Base-by-base conservation (phyloP, 2,329 filamentous ascomycete genomes). In the Aspergillus luchuensis region DNA sequence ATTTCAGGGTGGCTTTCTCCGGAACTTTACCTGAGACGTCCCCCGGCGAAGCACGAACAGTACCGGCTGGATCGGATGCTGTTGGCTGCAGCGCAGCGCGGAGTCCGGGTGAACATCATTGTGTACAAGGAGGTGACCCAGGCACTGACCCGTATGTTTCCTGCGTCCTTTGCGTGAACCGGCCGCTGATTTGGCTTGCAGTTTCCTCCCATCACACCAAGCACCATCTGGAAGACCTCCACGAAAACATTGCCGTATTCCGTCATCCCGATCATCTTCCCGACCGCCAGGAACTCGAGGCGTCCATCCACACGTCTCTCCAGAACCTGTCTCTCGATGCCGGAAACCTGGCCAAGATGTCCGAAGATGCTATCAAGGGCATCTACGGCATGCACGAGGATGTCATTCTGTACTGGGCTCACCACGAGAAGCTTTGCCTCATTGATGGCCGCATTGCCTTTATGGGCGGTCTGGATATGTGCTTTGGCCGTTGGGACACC, bases 121-220 rank as follows among this genome's bases (percentile, higher is more conserved):
- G 91, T 97, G 10, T 97, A 97, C 80, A 97, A 96, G 78, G 93
- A 97, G 66, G 91, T 94, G 7, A 87, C 90, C 3, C 89, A 91
- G 70, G 90, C 91, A 41, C 78, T 96, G 70, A 92, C 90, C 43
- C 81, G 89, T 91, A 83, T 84, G 89, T 86, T 5, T 25, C 21
- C 4, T 3, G n/a, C n/a, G n/a, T 2, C n/a, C 15, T 2, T 13
- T 4, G 10, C 39, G 21, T 62, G 38, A 53, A 6, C 4, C 8
- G 11, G 11, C 15, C 45, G 13, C 61, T 65, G 38, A 63, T 23
- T 15, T 6, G n/a, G n/a, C 13, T n/a, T 1, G 3, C 8, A 85
- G 83, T 89, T 53, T 87, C 82, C 10, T 89, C 84, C 0, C 76
- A 87, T 68, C 91, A 96, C 72, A 96, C 92, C 4, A 95, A 94